A percentile compares a stretch with the other conserved stretches of the same genome.
phyloP scores from a whole-genome alignment of 2,329 filamentous ascomycete genomes.

The Trichoderma sp. region DNA sequence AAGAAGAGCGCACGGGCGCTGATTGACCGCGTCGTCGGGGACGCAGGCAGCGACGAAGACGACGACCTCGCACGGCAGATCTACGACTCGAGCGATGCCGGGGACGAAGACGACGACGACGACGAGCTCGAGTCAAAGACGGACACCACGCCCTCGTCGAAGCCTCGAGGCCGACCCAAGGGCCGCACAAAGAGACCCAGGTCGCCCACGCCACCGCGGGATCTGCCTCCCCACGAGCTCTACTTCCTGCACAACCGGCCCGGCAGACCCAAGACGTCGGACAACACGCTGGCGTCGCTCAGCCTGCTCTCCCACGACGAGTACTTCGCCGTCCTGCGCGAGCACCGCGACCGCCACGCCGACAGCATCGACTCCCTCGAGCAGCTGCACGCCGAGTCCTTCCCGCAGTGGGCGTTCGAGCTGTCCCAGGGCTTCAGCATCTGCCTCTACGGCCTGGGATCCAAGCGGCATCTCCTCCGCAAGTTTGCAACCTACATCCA shows the following conservation, averaged over 20 bases:
- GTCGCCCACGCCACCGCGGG: slow-evolving; percentile 76
- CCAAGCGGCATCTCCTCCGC: slow-evolving; percentile 75
- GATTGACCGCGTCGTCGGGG: slow-evolving; percentile 69
- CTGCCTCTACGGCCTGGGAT: slow-evolving; percentile 90
- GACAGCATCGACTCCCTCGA: slow-evolving; percentile 71
- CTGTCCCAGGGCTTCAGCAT: slow-evolving; percentile 83
- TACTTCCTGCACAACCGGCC: slow-evolving; percentile 93
- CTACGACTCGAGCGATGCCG: slow-evolving; percentile 67
- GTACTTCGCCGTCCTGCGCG: slow-evolving; percentile 70
- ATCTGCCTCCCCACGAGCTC: slow-evolving; percentile 83
- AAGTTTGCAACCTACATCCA: slow-evolving; percentile 73
- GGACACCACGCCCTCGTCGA: slow-evolving; percentile 49
- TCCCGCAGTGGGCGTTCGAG: slow-evolving; percentile 92
- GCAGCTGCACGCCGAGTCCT: slow-evolving; percentile 75
- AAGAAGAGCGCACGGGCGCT: slow-evolving; percentile 80
- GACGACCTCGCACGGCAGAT: slow-evolving; percentile 38
- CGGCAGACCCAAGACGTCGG: slow-evolving; percentile 79
- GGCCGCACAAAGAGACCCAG: slow-evolving; percentile 45
- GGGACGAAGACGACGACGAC: slow-evolving; percentile 69
- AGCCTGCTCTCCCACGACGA: slow-evolving; percentile 86
- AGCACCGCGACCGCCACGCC: slow-evolving; percentile 68
- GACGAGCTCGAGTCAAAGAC: slow-evolving; percentile 48
- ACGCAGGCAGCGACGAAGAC: slow-evolving; percentile 68
- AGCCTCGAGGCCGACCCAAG: slow-evolving; percentile 31
- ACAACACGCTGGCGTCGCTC: slow-evolving; percentile 76